These are phyloP conservation scores for Lophiotrema nucula DNA, from an alignment of 495 filamentous ascomycete genomes.

Conservation along the genomic window DNA sequence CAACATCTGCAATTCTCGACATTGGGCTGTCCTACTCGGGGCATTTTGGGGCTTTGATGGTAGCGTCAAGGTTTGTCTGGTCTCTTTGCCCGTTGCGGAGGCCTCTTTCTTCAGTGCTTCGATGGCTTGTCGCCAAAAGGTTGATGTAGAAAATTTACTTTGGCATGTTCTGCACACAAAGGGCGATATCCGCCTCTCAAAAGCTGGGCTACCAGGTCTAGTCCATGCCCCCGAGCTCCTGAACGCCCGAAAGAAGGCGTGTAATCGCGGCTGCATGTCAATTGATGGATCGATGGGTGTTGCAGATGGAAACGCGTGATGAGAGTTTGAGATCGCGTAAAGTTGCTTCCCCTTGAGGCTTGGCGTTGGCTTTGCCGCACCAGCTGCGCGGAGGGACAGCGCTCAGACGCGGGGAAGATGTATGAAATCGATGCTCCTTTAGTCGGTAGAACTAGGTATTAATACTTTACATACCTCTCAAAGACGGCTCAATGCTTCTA, in stretches of 20 bases:
- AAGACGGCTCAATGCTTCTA: background rate
- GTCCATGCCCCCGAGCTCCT: constrained; percentile 10
- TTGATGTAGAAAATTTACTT: constrained; percentile 19
- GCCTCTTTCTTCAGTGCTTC: background rate
- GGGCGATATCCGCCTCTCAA: background rate
- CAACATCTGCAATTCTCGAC: no score
- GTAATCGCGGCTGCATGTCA: constrained; percentile 22
- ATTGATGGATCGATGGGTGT: background rate
- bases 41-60: no score
- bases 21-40: no score
- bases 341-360: constrained; percentile 9
- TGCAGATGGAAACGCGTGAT: constrained; percentile 3
- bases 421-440: no score
- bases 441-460: background rate
- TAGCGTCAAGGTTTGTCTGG: no score
- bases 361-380: constrained; percentile 14
- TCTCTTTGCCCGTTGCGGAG: no score
- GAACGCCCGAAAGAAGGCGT: background rate
- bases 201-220: background rate
- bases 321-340: constrained; percentile 11
- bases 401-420: background rate
- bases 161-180: constrained; percentile 13
- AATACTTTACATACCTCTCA: background rate
- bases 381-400: constrained; percentile 3
- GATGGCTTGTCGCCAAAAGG: constrained; percentile 10